Evolutionary conservation across 2,329 filamentous ascomycete species (phyloP).

Genomic region (Fusarium brachygibbosum): DNA sequence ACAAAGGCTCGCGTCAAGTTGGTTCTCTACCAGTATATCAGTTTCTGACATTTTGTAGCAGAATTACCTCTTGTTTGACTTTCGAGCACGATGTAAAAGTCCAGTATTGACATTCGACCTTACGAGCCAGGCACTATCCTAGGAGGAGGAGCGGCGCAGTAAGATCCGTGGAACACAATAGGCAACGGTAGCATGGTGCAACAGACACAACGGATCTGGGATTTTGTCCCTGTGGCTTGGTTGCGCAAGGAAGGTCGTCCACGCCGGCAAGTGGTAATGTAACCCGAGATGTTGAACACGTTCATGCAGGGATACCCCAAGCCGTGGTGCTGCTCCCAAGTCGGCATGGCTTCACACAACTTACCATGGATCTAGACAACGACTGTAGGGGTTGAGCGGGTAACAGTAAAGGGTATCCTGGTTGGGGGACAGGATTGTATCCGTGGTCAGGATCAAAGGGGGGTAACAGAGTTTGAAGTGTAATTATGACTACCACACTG

Average conservation of each 20-base stretch:
- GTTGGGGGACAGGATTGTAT: neutral
- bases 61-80: neutral
- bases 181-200: neutral
- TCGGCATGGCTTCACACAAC: slow-evolving; percentile 1
- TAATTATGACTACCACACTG: neutral
- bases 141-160: neutral
- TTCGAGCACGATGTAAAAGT: neutral
- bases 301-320: neutral
- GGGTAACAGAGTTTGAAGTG: slow-evolving; percentile 13
- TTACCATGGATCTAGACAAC: neutral
- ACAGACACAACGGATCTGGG: neutral
- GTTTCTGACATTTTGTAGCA: neutral
- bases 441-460: neutral
- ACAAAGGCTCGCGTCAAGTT: neutral
- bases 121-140: neutral
- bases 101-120: neutral
- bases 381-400: slow-evolving; percentile 1
- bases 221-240: neutral
- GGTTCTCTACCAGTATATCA: neutral
- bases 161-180: neutral
- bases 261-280: slow-evolving; percentile 8
- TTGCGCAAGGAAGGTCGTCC: slow-evolving; percentile 2
- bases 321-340: neutral
- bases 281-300: neutral
- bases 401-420: slow-evolving; percentile 12